phyloP scores from a whole-genome alignment of 2,329 filamentous ascomycete species.

The Clarireedia homoeocarpa region DNA sequence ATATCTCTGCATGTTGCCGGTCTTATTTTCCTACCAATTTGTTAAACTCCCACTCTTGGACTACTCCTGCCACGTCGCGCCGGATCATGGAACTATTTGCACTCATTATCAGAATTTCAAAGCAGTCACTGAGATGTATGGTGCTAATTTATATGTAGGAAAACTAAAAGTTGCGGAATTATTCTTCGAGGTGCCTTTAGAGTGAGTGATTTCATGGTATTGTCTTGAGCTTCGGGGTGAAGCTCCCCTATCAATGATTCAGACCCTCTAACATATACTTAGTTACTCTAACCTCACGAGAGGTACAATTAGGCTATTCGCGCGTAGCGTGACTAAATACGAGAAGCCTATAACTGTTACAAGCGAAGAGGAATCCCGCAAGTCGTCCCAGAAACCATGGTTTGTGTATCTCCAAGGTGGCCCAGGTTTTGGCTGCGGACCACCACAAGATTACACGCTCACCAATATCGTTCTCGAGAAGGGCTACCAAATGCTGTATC shows the following conservation, averaged over 20 bases:
- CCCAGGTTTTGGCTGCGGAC: conserved; percentile 46
- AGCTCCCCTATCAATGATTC: no score
- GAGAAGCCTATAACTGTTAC: conserved; percentile 42
- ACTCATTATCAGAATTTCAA: no score
- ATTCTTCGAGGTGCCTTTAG: conserved; percentile 79
- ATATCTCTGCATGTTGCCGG: neutral
- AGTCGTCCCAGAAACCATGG: conserved; percentile 47
- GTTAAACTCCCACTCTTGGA: neutral
- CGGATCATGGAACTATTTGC: no score
- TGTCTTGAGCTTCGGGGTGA: conserved; percentile 36
- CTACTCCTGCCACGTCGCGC: no score
- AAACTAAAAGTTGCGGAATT: conserved; percentile 73
- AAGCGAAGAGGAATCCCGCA: conserved; percentile 30
- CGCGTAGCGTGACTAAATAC: conserved; percentile 60
- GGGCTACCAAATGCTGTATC: conserved; percentile 76
- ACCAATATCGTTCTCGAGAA: conserved; percentile 65
- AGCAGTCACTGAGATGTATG: neutral
- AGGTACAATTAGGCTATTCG: conserved; percentile 67
- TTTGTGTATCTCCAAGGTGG: conserved; percentile 69
- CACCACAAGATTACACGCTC: conserved; percentile 66
- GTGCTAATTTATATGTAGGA: conserved; percentile 39
- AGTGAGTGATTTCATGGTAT: conserved; percentile 65
- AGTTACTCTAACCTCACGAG: conserved; percentile 18
- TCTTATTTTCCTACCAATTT: neutral
- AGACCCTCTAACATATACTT: neutral